Percentiles rank a stretch among this genome's conserved stretches.
These are phyloP conservation scores for Apiotrichum gamsii DNA, from an alignment of 1,284 basidiomycete genomes.

Conservation along the genomic window DNA sequence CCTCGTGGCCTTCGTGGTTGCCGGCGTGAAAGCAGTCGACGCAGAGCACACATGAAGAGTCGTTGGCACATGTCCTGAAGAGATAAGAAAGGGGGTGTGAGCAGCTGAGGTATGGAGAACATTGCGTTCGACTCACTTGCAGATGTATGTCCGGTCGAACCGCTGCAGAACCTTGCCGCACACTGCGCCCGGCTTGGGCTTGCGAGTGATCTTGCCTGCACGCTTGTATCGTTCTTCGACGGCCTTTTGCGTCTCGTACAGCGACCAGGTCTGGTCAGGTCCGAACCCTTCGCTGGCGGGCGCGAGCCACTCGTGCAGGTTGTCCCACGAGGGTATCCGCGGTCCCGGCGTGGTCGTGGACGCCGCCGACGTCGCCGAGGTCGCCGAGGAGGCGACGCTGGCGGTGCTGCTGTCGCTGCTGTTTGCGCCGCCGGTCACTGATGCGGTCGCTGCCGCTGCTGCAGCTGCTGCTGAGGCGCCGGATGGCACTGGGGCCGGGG, in stretches of 20 bases:
- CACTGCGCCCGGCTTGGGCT: conserved; percentile 22
- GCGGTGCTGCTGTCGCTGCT: background rate
- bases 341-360: background rate
- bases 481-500: background rate
- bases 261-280: conserved; percentile 15
- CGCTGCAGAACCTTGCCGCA: conserved; percentile 41
- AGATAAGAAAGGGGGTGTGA: background rate
- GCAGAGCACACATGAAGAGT: conserved; percentile 83
- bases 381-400: background rate
- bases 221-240: conserved; percentile 16
- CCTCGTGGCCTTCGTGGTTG: conserved; percentile 75
- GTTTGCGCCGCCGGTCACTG: background rate
- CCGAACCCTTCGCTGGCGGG: conserved; percentile 12
- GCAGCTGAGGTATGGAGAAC: background rate
- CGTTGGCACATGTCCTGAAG: conserved; percentile 74
- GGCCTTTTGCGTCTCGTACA: conserved; percentile 16
- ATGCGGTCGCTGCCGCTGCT: background rate
- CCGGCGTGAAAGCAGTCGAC: conserved; percentile 78
- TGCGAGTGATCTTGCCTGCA: conserved; percentile 14
- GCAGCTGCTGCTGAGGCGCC: background rate
- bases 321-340: conserved; percentile 12
- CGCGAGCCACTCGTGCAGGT: conserved; percentile 20
- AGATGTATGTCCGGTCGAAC: conserved; percentile 72
- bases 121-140: conserved; percentile 66
- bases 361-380: background rate